Base-by-base conservation (phyloP, 768 basidiomycete genomes). In the Calocera cornea region DNA sequence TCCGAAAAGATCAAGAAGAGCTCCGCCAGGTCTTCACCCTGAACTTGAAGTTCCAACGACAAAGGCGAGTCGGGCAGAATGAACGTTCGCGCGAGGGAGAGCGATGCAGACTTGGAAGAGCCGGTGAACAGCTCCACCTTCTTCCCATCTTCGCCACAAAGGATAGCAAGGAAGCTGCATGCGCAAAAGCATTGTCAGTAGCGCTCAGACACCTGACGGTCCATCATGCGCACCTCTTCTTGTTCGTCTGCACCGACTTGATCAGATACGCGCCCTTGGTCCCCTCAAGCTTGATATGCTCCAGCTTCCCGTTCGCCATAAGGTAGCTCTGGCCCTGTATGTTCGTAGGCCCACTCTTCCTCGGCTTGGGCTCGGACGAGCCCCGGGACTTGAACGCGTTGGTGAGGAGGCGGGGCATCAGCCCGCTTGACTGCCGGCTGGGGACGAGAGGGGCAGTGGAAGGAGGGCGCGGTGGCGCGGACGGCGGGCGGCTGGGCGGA, bases 81-180 rank as follows among this genome's bases (percentile, higher is more conserved):
- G 75, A 95, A 95, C 0, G 92, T 95, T 49, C 92, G 84, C n/a
- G 92, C 94, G 36, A 95, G 82, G 0, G 89, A 89, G 16, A 95
- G 83, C 2, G 73, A 73, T 3, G 92, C 91, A n/a, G 90, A 90
- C 66, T 88, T 82, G 71, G 90, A 90, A 12, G 92, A 92, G 31
- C 93, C 92, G 41, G 93, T 92, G 76, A 95, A 95, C 12, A 95
- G 79, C 73, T 95, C 92, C 60, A 95, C 92, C 73, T 94, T 92
- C 79, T 95, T 92, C 17, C 91, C 93, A 70, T 86, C 88, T 36
- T 95, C 93, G 22, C 92, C 92, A 70, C 93, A 95, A 0, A 95
- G 83, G 72, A 95, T 94, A 10, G 93, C 92, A 27, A 95, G 83
- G 79, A 95, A 95, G 76, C 91, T 93, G 69, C 2, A 41, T 64